Conservation (phyloP, 2,329 filamentous ascomycete genomes). For the Penicillium hordei region DNA sequence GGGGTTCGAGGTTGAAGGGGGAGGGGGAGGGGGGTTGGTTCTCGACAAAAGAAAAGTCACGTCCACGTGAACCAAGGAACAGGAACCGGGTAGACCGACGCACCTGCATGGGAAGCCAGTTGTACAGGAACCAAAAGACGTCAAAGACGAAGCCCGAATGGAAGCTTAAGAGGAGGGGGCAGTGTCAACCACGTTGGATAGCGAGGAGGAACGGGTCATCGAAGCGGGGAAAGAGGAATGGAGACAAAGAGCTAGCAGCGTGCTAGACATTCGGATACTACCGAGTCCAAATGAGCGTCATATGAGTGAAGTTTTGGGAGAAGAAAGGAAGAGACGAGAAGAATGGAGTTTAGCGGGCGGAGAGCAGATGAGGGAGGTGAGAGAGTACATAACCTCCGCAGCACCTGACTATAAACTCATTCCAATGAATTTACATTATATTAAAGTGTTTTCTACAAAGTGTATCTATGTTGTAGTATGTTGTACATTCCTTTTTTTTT, state of each 20-base stretch:
- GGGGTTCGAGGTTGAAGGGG: conserved; percentile 1
- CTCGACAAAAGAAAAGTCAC: conserved; percentile 3
- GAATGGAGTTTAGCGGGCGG: conserved; percentile 4
- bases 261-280: conserved; percentile 17
- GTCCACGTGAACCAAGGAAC: background rate
- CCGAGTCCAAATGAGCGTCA: conserved; percentile 18
- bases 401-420: conserved; percentile 13
- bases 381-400: conserved; percentile 7
- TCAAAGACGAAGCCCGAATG: conserved; percentile 30
- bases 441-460: background rate
- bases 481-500: too few relatives aligned
- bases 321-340: conserved; percentile 14
- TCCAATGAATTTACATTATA: background rate
- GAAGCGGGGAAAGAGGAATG: conserved; percentile 38
- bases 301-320: conserved; percentile 12
- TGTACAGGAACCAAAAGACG: conserved; percentile 27
- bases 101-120: conserved; percentile 42
- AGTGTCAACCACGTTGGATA: conserved; percentile 27
- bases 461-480: too few relatives aligned
- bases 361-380: background rate
- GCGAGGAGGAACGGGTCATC: conserved; percentile 39
- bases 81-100: conserved; percentile 19
- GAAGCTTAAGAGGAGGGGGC: conserved; percentile 14
- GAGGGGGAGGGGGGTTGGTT: too few relatives aligned
- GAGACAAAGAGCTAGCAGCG: conserved; percentile 13